Conservation (phyloP, 768 basidiomycete genomes). For the Tremella yokohamensis region DNA sequence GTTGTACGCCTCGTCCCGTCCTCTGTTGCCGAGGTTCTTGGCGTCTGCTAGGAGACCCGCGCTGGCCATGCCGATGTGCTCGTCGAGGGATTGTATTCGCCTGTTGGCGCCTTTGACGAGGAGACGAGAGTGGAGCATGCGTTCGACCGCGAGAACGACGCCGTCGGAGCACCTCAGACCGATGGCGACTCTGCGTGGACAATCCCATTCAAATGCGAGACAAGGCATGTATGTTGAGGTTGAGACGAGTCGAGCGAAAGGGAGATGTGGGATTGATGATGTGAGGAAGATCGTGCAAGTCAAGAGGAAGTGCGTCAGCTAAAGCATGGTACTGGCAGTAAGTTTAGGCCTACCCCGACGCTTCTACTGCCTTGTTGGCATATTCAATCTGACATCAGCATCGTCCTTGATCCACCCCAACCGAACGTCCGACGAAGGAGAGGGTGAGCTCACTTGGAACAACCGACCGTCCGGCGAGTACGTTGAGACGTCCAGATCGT, state of each 20-base stretch:
- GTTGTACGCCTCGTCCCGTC: constrained; percentile 74
- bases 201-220: not conserved
- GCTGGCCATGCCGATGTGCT: constrained; percentile 89
- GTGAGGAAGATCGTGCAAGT: not conserved
- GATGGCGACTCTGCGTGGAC: constrained; percentile 73
- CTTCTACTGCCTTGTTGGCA: constrained; percentile 97
- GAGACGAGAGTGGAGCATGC: constrained; percentile 91
- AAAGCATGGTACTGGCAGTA: not conserved
- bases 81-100: constrained; percentile 88
- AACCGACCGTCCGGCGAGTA: constrained; percentile 86
- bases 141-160: constrained; percentile 93
- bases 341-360: constrained; percentile 70
- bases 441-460: constrained; percentile 72
- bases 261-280: not conserved
- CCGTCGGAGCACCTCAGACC: constrained; percentile 93
- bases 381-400: constrained; percentile 74
- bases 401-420: constrained; percentile 11
- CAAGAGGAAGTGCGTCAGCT: not conserved
- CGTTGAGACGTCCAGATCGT: constrained; percentile 62
- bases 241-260: not conserved
- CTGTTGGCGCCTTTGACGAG: constrained; percentile 88
- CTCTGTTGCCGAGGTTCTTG: constrained; percentile 76
- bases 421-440: too few species aligned
- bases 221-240: not conserved
- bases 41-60: constrained; percentile 92